Evolutionary conservation across 2,329 filamentous ascomycete species (phyloP).

Genomic region (Colletotrichum camelliae): DNA sequence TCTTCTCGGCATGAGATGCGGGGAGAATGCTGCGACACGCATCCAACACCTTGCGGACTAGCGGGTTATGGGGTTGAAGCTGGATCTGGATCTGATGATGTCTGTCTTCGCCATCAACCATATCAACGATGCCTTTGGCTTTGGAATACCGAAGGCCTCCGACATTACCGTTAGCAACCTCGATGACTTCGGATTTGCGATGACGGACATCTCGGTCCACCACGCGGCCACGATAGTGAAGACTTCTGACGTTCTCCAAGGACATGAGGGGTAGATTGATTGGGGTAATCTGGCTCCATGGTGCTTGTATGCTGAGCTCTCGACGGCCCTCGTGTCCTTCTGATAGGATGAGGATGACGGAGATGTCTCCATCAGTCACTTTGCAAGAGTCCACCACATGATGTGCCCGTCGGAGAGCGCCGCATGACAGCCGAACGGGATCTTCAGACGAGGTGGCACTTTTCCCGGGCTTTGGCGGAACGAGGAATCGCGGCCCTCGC

Average conservation of each 20-base stretch:
- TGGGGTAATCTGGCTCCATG: conserved; percentile 75
- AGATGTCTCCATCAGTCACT: conserved; percentile 68
- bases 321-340: conserved; percentile 67
- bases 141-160: conserved; percentile 63
- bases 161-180: conserved; percentile 52
- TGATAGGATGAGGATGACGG: conserved; percentile 73
- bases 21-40: conserved; percentile 70
- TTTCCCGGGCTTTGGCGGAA: conserved; percentile 25
- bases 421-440: conserved; percentile 48
- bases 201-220: conserved; percentile 57
- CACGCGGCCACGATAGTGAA: conserved; percentile 60
- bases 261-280: conserved; percentile 67
- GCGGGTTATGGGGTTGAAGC: conserved; percentile 67
- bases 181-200: conserved; percentile 50
- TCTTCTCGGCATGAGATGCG: conserved; percentile 60
- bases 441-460: conserved; percentile 29
- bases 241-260: conserved; percentile 62
- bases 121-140: conserved; percentile 66
- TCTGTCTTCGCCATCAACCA: conserved; percentile 65
- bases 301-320: conserved; percentile 75
- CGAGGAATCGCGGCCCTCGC: conserved; percentile 15
- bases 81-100: conserved; percentile 72
- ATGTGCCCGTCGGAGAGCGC: conserved; percentile 63
- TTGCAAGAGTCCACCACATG: conserved; percentile 77
- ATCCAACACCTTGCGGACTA: conserved; percentile 65